Evolutionary conservation across 73 alveolate genomes (phyloP).

Genomic region (Tetrahymena malaccensis): DNA sequence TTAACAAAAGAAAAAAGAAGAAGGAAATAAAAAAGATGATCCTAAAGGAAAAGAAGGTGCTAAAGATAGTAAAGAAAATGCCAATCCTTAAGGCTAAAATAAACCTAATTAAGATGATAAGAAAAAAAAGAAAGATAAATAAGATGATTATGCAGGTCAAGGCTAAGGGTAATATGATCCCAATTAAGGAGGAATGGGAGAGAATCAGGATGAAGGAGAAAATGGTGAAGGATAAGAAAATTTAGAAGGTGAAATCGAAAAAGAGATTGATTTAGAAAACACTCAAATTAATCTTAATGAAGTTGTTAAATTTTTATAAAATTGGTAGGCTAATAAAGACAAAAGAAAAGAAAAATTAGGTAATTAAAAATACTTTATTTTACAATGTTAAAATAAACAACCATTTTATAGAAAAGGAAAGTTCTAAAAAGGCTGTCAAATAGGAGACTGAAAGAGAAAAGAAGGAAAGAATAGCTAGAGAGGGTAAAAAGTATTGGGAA

Average conservation of each 20-base stretch:
- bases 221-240: not conserved
- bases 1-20: not conserved
- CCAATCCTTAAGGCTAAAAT: not conserved
- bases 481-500: conserved; percentile 80
- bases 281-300: conserved; percentile 53
- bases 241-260: not conserved
- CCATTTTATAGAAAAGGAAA: conserved; percentile 48
- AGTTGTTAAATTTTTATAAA: conserved; percentile 57
- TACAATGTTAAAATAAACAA: not conserved
- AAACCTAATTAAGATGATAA: not conserved
- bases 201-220: conserved; percentile 16
- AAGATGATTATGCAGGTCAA: not conserved
- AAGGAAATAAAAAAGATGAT: not conserved
- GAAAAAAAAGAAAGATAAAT: not conserved
- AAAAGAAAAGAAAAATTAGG: conserved; percentile 61
- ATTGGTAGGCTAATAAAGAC: conserved; percentile 58
- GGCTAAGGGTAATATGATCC: not conserved
- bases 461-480: conserved; percentile 73
- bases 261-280: conserved; percentile 50
- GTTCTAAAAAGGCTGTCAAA: conserved; percentile 50
- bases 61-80: not conserved
- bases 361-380: not conserved
- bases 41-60: not conserved
- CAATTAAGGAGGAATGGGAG: not conserved
- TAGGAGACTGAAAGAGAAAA: conserved; percentile 79